Evolutionary conservation across 805 yeast genomes (phyloP).

Genomic region (Candida germanica): DNA sequence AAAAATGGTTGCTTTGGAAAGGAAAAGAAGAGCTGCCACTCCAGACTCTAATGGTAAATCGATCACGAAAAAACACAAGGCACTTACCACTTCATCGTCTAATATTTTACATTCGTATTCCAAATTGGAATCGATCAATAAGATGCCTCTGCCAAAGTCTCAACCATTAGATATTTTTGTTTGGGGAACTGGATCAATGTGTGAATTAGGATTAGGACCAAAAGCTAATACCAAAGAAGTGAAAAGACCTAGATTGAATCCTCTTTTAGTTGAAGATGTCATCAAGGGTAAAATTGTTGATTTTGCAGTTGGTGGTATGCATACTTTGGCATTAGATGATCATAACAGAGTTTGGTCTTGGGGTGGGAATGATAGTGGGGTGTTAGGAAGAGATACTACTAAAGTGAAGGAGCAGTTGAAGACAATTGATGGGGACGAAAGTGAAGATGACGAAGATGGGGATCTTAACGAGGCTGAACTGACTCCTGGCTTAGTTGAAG

Average conservation of each 20-base stretch:
- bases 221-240: constrained; percentile 88
- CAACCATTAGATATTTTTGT: constrained; percentile 74
- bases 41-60: constrained; percentile 19
- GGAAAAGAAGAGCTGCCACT: constrained; percentile 22
- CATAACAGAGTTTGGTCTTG: constrained; percentile 90
- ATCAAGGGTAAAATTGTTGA: constrained; percentile 65
- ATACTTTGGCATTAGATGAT: constrained; percentile 75
- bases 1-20: constrained; percentile 45
- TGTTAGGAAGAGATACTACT: constrained; percentile 82
- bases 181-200: constrained; percentile 97
- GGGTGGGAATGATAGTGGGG: constrained; percentile 96
- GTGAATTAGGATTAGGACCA: constrained; percentile 97
- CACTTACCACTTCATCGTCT: constrained; percentile 30
- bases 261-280: constrained; percentile 56
- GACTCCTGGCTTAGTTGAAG: constrained; percentile 77
- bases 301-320: constrained; percentile 96
- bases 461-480: constrained; percentile 87
- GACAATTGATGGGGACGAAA: constrained; percentile 54
- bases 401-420: constrained; percentile 57
- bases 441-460: constrained; percentile 68
- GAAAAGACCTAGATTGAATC: constrained; percentile 91
- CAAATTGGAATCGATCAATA: constrained; percentile 45
- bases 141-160: constrained; percentile 33
- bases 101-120: constrained; percentile 49
- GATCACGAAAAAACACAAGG: constrained; percentile 22